phyloP scores from a whole-genome alignment of 2,329 filamentous ascomycete species.

The Neurospora sp. region DNA sequence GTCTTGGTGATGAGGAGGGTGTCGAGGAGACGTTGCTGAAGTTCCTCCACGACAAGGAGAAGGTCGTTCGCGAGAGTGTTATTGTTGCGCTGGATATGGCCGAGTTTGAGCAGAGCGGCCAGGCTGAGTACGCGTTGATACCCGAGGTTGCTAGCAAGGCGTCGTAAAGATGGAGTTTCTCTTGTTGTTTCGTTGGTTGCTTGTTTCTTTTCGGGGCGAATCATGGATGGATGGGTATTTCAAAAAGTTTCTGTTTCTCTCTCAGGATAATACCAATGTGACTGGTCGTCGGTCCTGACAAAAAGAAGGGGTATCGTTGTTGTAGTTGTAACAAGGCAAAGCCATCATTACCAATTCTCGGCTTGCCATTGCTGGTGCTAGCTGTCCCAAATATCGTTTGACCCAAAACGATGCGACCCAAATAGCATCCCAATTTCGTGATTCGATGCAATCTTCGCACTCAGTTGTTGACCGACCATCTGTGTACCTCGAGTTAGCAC shows the following conservation, averaged over 20 bases:
- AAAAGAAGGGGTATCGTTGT: background rate
- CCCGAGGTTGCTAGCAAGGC: slow-evolving; percentile 46
- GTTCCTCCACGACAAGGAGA: slow-evolving; percentile 84
- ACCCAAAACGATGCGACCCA: background rate
- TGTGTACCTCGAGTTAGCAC: slow-evolving; percentile 9
- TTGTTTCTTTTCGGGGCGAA: background rate
- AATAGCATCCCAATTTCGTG: background rate
- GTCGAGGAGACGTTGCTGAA: slow-evolving; percentile 76
- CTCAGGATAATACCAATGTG: background rate
- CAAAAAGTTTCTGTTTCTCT: background rate
- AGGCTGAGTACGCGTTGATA: slow-evolving; percentile 86
- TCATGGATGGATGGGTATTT: background rate
- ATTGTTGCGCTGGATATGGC: slow-evolving; percentile 97
- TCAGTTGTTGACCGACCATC: slow-evolving; percentile 21
- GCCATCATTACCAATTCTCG: background rate
- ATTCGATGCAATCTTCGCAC: background rate
- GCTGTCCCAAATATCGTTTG: background rate
- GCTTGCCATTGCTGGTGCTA: background rate
- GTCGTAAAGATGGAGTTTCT: slow-evolving; percentile 22
- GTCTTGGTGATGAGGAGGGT: slow-evolving; percentile 84
- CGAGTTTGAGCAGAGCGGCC: slow-evolving; percentile 83
- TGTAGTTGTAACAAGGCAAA: background rate
- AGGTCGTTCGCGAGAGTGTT: slow-evolving; percentile 89
- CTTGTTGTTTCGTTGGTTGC: slow-evolving; percentile 5
- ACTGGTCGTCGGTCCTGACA: background rate